Evolutionary conservation across 2,329 filamentous ascomycete species (phyloP), one percentile per base, ranked within the genome.

Genomic region (Talaromyces sp.): DNA sequence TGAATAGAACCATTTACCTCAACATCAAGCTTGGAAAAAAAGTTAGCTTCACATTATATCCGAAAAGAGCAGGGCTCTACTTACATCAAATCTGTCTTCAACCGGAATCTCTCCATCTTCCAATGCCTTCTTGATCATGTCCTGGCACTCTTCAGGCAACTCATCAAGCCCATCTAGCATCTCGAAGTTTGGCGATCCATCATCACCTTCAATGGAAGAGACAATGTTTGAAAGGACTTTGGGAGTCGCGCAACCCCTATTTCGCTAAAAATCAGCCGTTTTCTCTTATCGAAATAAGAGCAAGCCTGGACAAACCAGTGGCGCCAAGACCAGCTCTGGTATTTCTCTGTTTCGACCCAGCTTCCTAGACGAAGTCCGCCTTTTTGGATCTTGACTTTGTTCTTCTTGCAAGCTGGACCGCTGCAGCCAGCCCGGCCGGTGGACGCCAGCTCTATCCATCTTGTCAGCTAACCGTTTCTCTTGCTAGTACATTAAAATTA

Each of bases 221-320:
- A 87, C 81, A 62, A 87, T 84, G 55, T 90, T 88, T 61, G 79
- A 70, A 62, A 97, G 78, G 69, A 91, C 85, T 59, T 83, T 81
- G 25, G 92, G 92, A 17, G 92, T 96, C 39, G 93, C 85, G 69
- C 93, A 98, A 32, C 93, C 93, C 93, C 93, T 96, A 30, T 8
- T 57, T 25, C 3, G 32, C n/a, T 47, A 1, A 10, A 60, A n/a
- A 53, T 44, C 28, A 32, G 32, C 15, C 30, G 4, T 8, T 32
- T 44, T 33, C 6, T 30, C 8, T 7, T 7, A 56, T 44, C 6
- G 33, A 42, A 15, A 54, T 11, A 4, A 22, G 15, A 42, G 28
- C 25, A 47, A 47, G 39, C 0, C 49, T 22, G 30, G 17, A 54
- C 83, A 71, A 82, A 96, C 93, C 93, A 97, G 74, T 98, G 93